These are phyloP conservation scores for Alternaria consortialis DNA, from an alignment of 2,329 filamentous ascomycete species.

Conservation along the genomic window DNA sequence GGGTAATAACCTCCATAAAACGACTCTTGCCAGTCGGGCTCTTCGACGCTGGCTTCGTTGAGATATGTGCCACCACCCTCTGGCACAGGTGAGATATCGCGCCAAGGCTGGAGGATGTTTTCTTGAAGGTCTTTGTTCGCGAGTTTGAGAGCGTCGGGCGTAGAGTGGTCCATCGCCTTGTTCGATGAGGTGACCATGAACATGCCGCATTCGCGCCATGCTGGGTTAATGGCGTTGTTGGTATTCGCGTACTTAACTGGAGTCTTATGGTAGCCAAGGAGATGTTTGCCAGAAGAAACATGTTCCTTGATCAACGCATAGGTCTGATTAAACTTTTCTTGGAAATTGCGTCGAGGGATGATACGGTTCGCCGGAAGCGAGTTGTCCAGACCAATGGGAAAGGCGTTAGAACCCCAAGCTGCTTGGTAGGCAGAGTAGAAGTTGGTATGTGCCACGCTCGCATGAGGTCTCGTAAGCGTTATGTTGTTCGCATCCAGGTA, in stretches of 20 bases:
- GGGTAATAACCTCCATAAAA: constrained; percentile 46
- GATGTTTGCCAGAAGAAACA: constrained; percentile 18
- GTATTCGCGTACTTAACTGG: constrained; percentile 22
- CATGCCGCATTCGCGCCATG: constrained; percentile 27
- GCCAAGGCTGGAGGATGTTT: constrained; percentile 26
- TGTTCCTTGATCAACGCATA: constrained; percentile 54
- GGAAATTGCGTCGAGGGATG: constrained; percentile 35
- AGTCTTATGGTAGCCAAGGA: constrained; percentile 28
- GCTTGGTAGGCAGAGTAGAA: constrained; percentile 34
- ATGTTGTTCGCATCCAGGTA: constrained; percentile 23
- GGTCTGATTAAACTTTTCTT: constrained; percentile 34
- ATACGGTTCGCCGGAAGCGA: constrained; percentile 40
- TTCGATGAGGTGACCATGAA: constrained; percentile 23
- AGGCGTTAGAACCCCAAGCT: constrained; percentile 26
- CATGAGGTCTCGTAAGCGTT: constrained; percentile 32
- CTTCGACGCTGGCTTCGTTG: constrained; percentile 46
- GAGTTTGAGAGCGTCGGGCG: constrained; percentile 17
- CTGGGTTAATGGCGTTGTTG: constrained; percentile 30
- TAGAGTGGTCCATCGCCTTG: constrained; percentile 13
- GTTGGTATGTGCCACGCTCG: constrained; percentile 23
- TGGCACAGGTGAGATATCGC: constrained; percentile 15
- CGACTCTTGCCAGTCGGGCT: constrained; percentile 43
- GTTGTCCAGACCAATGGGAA: constrained; percentile 29
- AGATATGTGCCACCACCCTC: constrained; percentile 39
- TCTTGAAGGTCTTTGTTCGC: constrained; percentile 18